Evolutionary conservation across 768 basidiomycete species (phyloP).

Genomic region (Phylloporus arenicola): DNA sequence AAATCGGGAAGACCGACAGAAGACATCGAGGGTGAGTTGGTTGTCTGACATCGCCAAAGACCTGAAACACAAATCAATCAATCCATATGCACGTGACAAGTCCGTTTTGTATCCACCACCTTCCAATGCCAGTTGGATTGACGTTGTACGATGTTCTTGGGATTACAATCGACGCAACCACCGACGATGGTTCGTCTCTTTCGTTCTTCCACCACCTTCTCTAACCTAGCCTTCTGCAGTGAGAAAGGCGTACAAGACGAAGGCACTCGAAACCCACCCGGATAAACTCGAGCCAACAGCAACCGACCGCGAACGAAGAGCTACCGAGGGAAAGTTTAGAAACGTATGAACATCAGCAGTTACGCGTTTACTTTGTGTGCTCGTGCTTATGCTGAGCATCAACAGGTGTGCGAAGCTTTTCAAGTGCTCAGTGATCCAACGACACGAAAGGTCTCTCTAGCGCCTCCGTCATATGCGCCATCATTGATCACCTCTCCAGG

Average conservation of each 20-base stretch:
- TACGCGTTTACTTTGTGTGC: constrained; percentile 14
- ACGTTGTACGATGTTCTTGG: constrained; percentile 43
- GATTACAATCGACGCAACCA: constrained; percentile 38
- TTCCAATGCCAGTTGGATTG: constrained; percentile 28
- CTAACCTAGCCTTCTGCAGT: constrained; percentile 30
- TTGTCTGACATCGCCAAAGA: no score
- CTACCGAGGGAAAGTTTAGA: constrained; percentile 55
- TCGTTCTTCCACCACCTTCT: background rate
- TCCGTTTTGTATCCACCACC: background rate
- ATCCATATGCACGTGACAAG: constrained; percentile 4
- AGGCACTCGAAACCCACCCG: constrained; percentile 67
- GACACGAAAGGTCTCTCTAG: constrained; percentile 46
- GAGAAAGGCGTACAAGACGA: constrained; percentile 61
- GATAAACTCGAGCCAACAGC: constrained; percentile 60
- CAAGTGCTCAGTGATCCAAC: constrained; percentile 50
- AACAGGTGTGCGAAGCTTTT: constrained; percentile 60
- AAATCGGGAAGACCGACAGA: constrained; percentile 25
- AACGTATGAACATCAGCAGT: constrained; percentile 39
- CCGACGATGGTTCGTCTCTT: constrained; percentile 45
- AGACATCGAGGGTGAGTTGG: constrained; percentile 10
- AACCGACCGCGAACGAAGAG: constrained; percentile 45
- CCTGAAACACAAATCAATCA: no score
- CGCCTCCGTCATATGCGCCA: background rate
- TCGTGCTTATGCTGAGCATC: constrained; percentile 17
- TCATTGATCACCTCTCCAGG: constrained; percentile 23